Conservation (phyloP, 345 rosid genomes). For the Brassica incana region DNA sequence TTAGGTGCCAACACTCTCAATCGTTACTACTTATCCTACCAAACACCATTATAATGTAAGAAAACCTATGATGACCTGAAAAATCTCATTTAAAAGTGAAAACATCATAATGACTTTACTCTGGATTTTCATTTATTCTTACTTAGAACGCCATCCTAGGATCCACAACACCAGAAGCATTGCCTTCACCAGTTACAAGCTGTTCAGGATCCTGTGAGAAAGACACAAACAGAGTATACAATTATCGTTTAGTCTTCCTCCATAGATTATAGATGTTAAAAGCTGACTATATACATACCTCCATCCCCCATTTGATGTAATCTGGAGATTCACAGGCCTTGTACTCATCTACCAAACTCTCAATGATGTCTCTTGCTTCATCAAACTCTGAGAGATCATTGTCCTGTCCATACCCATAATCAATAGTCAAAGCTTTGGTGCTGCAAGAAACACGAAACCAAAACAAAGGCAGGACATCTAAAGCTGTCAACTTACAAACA, state of each 20-base stretch:
- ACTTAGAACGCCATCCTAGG: not conserved
- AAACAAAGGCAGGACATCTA: not conserved
- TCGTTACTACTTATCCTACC: conserved; percentile 13
- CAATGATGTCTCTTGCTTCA: conserved; percentile 88
- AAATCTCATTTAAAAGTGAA: conserved; percentile 5
- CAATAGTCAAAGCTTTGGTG: conserved; percentile 1
- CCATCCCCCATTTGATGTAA: conserved; percentile 99
- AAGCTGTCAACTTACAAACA: conserved; percentile 72
- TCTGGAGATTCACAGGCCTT: conserved; percentile 97
- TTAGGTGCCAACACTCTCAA: conserved; percentile 28
- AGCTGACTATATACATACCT: conserved; percentile 48
- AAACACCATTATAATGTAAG: conserved; percentile 14
- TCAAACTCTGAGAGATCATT: conserved; percentile 98
- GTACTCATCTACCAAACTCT: conserved; percentile 92
- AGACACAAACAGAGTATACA: not conserved
- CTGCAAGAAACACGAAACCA: not conserved
- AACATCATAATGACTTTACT: conserved; percentile 18
- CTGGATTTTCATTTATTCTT: not conserved
- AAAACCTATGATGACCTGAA: conserved; percentile 14
- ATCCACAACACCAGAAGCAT: not conserved
- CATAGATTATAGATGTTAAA: not conserved
- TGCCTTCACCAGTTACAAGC: not conserved
- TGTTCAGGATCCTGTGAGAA: not conserved
- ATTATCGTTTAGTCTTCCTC: not conserved
- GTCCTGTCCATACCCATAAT: conserved; percentile 54